Conservation (phyloP, 345 rosid genomes). For the Kandelia obovata region DNA sequence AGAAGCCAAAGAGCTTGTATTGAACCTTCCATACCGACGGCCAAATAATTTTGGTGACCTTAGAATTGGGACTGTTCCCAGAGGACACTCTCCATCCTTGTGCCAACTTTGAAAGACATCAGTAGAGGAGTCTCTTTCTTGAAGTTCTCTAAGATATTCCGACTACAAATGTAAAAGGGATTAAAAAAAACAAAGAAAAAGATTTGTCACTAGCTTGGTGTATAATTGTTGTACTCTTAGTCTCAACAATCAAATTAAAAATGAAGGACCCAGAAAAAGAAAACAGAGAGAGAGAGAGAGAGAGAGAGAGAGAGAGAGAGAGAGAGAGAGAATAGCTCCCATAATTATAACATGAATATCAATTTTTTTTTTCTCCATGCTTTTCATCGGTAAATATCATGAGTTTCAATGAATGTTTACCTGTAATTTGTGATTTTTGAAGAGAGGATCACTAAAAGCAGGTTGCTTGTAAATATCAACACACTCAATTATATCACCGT, state of each 20-base stretch:
- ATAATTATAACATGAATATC: too few species aligned
- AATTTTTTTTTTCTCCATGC: too few species aligned
- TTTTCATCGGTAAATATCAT: neutral
- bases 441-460: slow-evolving; percentile 33
- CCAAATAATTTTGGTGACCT: neutral
- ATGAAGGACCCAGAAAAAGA: too few species aligned
- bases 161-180: slow-evolving; percentile 5
- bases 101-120: slow-evolving; percentile 16
- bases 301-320: too few species aligned
- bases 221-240: too few species aligned
- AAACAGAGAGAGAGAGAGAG: too few species aligned
- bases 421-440: slow-evolving; percentile 27
- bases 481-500: slow-evolving; percentile 24
- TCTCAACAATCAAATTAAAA: too few species aligned
- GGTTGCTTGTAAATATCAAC: slow-evolving; percentile 31
- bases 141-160: slow-evolving; percentile 5
- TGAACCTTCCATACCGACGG: neutral
- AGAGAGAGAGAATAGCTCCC: too few species aligned
- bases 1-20: too few species aligned
- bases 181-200: neutral
- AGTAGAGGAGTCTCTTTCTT: neutral
- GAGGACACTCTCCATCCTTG: slow-evolving; percentile 23
- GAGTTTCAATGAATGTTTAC: neutral
- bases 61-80: slow-evolving; percentile 28
- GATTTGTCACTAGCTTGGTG: too few species aligned